Base-by-base conservation (phyloP, 2,329 filamentous ascomycete genomes). In the Blastomyces silverae region DNA sequence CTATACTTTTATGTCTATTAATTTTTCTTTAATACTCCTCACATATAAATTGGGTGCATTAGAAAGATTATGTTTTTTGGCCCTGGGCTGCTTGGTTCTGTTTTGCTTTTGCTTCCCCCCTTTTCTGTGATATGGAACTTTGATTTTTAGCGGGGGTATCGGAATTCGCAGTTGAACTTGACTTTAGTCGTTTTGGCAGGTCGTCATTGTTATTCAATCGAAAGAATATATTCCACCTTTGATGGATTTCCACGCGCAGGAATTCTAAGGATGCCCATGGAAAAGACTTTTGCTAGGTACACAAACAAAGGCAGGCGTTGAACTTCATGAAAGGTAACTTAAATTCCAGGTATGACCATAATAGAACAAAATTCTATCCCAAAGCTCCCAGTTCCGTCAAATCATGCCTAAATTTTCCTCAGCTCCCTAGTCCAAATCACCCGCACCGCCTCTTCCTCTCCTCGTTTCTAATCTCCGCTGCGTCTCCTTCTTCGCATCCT, bases 401-500 rank as follows among this genome's bases (percentile, higher is more conserved):
- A 22, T 22, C 34, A 22, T 22, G 8, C 31, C 3, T 7, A 55
- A 34, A 13, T 37, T 37, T 37, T 22, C 53, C 17, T n/a, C 7
- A 10, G 10, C 7, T 39, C 4, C 17, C 44, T 61, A 61, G 28
- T 57, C 61, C 31, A 62, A 62, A 20, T 65, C 57, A 52, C 61
- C 63, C 57, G 56, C 63, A 46, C 58, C 62, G 3, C 62, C 62
- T 20, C 65, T 63, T 25, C 55, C 63, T n/a, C 71, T 66, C 59
- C 73, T 70, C 70, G 70, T 71, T 69, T 77, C 74, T 65, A 78
- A 69, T 65, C 75, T 77, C 70, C 73, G 77, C 70, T 70, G 72
- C 15, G 79, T 81, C 68, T 77, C 75, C 66, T 70, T 72, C 72
- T 79, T 79, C 20, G 79, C 80, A 71, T 92, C 90, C 71, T 92